These are phyloP conservation scores for Fistulifera solaris DNA, from an alignment of 108 stramenopile genomes.

Conservation along the genomic window DNA sequence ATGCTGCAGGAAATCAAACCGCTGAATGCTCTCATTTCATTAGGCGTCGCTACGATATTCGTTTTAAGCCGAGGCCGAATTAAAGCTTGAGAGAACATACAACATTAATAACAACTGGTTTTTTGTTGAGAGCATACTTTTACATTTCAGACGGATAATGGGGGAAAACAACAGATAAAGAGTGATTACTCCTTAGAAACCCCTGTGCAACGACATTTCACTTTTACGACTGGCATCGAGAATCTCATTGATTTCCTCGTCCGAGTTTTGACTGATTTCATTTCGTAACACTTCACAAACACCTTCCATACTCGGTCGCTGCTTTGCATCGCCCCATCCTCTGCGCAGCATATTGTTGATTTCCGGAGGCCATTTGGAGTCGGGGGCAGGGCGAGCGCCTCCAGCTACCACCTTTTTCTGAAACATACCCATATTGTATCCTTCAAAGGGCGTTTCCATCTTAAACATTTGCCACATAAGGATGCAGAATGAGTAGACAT, in stretches of 20 bases:
- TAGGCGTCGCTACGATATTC: conserved; percentile 34
- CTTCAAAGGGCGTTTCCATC: conserved; percentile 58
- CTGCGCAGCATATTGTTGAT: conserved; percentile 37
- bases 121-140: too few relatives aligned
- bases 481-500: conserved; percentile 81
- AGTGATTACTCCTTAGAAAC: neutral
- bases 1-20: conserved; percentile 52
- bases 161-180: too few relatives aligned
- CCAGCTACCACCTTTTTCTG: conserved; percentile 42
- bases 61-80: conserved; percentile 12
- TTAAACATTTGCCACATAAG: conserved; percentile 74
- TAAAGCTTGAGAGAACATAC: too few relatives aligned
- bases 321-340: conserved; percentile 43
- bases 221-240: conserved; percentile 37
- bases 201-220: conserved; percentile 20
- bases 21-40: conserved; percentile 57
- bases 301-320: conserved; percentile 52
- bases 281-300: conserved; percentile 48
- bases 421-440: conserved; percentile 47
- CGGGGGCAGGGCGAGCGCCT: conserved; percentile 46
- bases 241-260: conserved; percentile 33
- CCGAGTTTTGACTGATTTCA: conserved; percentile 47
- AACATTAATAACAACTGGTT: too few relatives aligned
- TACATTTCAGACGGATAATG: too few relatives aligned
- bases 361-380: conserved; percentile 48